phyloP scores from a whole-genome alignment of 2,329 filamentous ascomycete genomes.

The Ciborinia camelliae region DNA sequence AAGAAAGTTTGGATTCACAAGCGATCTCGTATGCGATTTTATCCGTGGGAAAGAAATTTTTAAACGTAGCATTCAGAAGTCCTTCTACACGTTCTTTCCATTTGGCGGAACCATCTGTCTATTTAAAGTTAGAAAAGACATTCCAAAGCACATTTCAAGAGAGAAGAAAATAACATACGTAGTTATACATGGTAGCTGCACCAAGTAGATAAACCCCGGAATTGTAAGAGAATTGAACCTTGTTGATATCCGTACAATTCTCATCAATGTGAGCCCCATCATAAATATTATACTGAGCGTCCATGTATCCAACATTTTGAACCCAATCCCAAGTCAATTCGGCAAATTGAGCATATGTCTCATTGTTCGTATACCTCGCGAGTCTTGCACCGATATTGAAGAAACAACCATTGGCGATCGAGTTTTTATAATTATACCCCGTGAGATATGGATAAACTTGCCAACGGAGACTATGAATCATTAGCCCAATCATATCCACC shows the following conservation, averaged over 20 bases:
- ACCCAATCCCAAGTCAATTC: constrained; percentile 68
- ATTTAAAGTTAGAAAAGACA: neutral
- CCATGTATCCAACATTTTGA: constrained; percentile 54
- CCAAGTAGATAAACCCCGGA: constrained; percentile 61
- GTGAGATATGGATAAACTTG: constrained; percentile 69
- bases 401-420: constrained; percentile 65
- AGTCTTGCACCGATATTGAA: constrained; percentile 68
- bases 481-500: constrained; percentile 16
- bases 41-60: constrained; percentile 44
- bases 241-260: constrained; percentile 52
- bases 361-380: constrained; percentile 73
- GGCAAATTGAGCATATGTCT: constrained; percentile 76
- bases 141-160: constrained; percentile 41
- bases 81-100: constrained; percentile 40
- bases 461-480: constrained; percentile 60
- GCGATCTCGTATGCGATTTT: constrained; percentile 56
- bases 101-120: constrained; percentile 39
- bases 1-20: constrained; percentile 53
- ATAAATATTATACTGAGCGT: constrained; percentile 51
- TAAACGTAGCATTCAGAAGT: constrained; percentile 38
- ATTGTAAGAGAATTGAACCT: constrained; percentile 68
- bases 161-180: constrained; percentile 50
- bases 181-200: constrained; percentile 45
- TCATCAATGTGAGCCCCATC: constrained; percentile 50
- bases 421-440: constrained; percentile 60